Conservation (phyloP, 495 filamentous ascomycete genomes). For the Haplographium delicatum region DNA sequence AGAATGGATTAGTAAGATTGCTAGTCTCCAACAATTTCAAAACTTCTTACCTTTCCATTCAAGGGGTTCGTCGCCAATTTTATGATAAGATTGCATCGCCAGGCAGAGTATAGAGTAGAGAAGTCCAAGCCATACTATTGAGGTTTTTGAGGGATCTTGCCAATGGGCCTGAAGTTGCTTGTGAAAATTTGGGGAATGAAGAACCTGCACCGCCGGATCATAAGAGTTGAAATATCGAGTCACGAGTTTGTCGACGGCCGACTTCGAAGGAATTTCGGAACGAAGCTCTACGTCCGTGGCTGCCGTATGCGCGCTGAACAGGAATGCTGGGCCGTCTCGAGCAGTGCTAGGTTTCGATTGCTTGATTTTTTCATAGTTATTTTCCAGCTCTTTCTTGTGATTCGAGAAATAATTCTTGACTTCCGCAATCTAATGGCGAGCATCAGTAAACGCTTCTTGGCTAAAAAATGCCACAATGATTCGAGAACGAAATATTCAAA, state of each 20-base stretch:
- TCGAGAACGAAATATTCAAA: too few relatives aligned
- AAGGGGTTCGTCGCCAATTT: conserved; percentile 84
- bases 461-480: too few relatives aligned
- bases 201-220: conserved; percentile 57
- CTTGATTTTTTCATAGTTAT: conserved; percentile 57
- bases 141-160: conserved; percentile 73
- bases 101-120: conserved; percentile 84
- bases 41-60: conserved; percentile 58
- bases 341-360: conserved; percentile 54
- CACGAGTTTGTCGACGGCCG: conserved; percentile 73
- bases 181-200: conserved; percentile 84
- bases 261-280: conserved; percentile 70
- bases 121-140: conserved; percentile 84
- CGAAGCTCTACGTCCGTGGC: conserved; percentile 71
- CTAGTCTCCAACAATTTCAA: not conserved
- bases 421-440: conserved; percentile 66
- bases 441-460: conserved; percentile 23
- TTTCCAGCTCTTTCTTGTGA: conserved; percentile 52
- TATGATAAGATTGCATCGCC: conserved; percentile 85
- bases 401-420: conserved; percentile 79
- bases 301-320: conserved; percentile 65
- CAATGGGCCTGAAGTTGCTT: conserved; percentile 83
- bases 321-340: conserved; percentile 59
- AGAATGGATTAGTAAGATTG: conserved; percentile 17
- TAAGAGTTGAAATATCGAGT: conserved; percentile 63